phyloP scores from a whole-genome alignment of 129 eudicot species.

The Artemisia annua region DNA sequence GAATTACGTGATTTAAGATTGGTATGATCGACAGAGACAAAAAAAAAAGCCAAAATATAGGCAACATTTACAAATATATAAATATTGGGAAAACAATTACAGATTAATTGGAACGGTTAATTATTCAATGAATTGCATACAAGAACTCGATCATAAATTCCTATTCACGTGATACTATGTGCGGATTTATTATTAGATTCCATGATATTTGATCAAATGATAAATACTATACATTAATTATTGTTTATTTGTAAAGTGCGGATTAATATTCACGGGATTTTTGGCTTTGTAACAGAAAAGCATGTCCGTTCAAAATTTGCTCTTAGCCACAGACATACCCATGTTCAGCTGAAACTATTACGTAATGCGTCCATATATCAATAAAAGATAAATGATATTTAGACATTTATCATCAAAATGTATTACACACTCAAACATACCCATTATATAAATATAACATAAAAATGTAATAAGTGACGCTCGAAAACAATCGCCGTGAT shows the following conservation, averaged over 20 bases:
- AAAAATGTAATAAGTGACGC: too few species aligned
- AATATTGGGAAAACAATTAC: background rate
- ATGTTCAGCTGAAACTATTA: slow-evolving; percentile 25
- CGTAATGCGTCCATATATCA: background rate
- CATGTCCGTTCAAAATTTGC: slow-evolving; percentile 22
- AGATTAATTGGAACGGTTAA: background rate
- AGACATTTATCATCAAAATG: too few species aligned
- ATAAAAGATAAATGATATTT: too few species aligned
- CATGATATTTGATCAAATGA: background rate
- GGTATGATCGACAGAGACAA: slow-evolving; percentile 5
- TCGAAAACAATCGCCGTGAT: too few species aligned
- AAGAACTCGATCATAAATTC: background rate
- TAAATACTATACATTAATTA: background rate
- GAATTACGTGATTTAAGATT: background rate
- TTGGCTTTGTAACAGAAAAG: slow-evolving; percentile 33
- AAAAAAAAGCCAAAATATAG: background rate
- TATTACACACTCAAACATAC: too few species aligned
- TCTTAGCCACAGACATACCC: slow-evolving; percentile 29
- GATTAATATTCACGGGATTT: slow-evolving; percentile 37
- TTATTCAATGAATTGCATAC: background rate
- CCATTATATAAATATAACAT: too few species aligned
- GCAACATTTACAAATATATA: background rate
- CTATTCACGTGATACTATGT: slow-evolving; percentile 9
- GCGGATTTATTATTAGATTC: background rate
- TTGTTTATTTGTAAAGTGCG: too few species aligned